Conservation (phyloP, 192 early-diverging fungal genomes). For the Chytriomyces sp. region DNA sequence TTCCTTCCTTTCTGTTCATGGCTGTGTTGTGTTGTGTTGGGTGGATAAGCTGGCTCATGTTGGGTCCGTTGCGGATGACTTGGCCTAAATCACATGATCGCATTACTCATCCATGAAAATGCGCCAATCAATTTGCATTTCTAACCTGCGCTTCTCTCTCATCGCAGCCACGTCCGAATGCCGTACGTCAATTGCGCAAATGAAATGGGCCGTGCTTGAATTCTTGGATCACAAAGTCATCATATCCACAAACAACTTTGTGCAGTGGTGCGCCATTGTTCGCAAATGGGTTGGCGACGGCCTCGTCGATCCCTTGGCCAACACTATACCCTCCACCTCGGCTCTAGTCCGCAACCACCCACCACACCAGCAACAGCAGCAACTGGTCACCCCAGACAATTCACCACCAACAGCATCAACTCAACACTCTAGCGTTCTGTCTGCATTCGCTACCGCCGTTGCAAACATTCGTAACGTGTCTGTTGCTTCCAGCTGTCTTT, state of each 20-base stretch:
- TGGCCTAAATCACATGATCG: not conserved
- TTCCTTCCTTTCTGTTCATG: not conserved
- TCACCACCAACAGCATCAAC: no score
- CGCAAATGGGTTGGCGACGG: constrained; percentile 18
- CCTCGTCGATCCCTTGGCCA: not conserved
- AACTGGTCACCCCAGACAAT: no score
- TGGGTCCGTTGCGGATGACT: not conserved
- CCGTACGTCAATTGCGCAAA: not conserved
- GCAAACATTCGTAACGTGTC: no score
- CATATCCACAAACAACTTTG: constrained; percentile 2
- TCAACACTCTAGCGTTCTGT: no score
- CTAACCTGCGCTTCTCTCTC: not conserved
- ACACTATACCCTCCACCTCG: not conserved
- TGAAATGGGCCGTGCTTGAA: constrained; percentile 19
- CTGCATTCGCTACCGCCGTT: no score
- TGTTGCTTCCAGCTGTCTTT: no score
- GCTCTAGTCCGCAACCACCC: not conserved
- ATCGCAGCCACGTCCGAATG: not conserved
- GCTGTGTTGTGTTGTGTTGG: not conserved
- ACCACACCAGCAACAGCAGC: not conserved
- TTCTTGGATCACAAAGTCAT: not conserved
- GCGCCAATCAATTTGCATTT: not conserved
- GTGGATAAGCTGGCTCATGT: not conserved
- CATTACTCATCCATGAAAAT: not conserved
- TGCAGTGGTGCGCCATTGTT: constrained; percentile 16